These are phyloP conservation scores for Sporormia fimetaria DNA, from an alignment of 495 filamentous ascomycete genomes.

Conservation along the genomic window DNA sequence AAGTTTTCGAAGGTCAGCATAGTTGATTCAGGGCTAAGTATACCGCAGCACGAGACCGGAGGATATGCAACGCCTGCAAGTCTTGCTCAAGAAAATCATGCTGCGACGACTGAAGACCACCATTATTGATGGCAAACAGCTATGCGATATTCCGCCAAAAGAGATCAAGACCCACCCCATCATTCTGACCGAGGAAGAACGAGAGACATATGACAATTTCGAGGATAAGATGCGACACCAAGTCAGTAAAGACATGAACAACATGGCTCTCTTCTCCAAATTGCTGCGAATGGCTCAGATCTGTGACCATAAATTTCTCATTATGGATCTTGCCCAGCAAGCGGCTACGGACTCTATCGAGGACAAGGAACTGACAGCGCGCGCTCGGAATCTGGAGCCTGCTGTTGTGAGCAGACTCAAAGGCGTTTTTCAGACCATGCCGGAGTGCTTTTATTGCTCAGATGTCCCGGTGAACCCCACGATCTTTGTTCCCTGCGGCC, in stretches of 20 bases:
- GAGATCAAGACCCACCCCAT: constrained; percentile 53
- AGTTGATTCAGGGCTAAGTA: constrained; percentile 31
- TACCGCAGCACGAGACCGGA: background rate
- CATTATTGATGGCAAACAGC: constrained; percentile 73
- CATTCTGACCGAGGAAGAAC: constrained; percentile 64
- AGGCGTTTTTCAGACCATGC: too few relatives aligned
- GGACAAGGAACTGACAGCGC: constrained; percentile 45
- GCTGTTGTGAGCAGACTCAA: constrained; percentile 58
- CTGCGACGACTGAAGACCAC: constrained; percentile 78
- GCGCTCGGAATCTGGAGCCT: constrained; percentile 51
- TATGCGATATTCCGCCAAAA: constrained; percentile 63
- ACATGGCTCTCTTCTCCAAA: constrained; percentile 60
- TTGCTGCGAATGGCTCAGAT: constrained; percentile 89
- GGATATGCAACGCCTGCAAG: constrained; percentile 59
- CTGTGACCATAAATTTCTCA: constrained; percentile 88
- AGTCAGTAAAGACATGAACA: constrained; percentile 68
- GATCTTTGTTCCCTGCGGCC: constrained; percentile 78
- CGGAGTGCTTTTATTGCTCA: constrained; percentile 51
- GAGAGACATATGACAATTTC: constrained; percentile 58
- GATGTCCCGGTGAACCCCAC: constrained; percentile 63
- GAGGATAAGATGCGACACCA: constrained; percentile 53
- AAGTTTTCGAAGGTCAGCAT: constrained; percentile 2
- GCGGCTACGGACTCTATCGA: constrained; percentile 39
- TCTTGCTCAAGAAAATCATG: constrained; percentile 72
- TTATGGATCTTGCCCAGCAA: constrained; percentile 56